These are phyloP conservation scores for Lachancea dasiensis DNA, from an alignment of 805 yeast species.

Conservation along the genomic window DNA sequence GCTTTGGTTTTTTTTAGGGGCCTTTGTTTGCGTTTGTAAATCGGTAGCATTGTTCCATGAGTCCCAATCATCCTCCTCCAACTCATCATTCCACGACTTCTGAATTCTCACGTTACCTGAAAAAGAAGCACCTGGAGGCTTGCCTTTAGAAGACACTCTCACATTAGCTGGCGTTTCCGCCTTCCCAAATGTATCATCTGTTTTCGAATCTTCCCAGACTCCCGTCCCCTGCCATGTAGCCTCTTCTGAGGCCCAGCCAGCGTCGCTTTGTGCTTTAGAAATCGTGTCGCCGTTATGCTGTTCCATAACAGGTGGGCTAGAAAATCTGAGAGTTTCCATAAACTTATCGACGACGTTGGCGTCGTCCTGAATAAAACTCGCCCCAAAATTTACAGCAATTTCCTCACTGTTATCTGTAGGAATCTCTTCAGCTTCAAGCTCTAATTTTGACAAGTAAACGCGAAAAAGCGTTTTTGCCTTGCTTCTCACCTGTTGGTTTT, in stretches of 20 bases:
- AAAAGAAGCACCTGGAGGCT: neutral
- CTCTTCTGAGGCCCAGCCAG: conserved; percentile 12
- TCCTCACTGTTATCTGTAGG: conserved; percentile 11
- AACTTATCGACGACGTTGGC: conserved; percentile 18
- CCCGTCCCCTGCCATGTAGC: conserved; percentile 26
- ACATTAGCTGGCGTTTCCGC: neutral
- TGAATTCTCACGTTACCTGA: conserved; percentile 11
- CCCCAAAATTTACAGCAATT: conserved; percentile 21
- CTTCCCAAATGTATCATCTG: neutral
- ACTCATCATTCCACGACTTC: conserved; percentile 23
- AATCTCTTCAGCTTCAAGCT: conserved; percentile 36
- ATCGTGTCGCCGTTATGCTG: conserved; percentile 1
- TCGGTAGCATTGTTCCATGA: conserved; percentile 12
- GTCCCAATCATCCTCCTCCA: conserved; percentile 16
- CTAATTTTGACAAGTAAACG: conserved; percentile 49
- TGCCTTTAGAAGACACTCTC: neutral
- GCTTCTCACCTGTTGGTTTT: conserved; percentile 57
- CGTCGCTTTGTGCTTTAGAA: conserved; percentile 1
- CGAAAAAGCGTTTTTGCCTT: conserved; percentile 70
- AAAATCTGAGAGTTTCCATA: conserved; percentile 17
- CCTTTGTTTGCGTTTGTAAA: conserved; percentile 3
- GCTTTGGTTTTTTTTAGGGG: neutral
- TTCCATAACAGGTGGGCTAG: conserved; percentile 5
- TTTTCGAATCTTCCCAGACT: conserved; percentile 24
- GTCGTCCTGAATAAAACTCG: conserved; percentile 13